Evolutionary conservation across 2,329 filamentous ascomycete genomes (phyloP), one percentile per base, ranked within the genome.

Genomic region (Venturia carpophila): DNA sequence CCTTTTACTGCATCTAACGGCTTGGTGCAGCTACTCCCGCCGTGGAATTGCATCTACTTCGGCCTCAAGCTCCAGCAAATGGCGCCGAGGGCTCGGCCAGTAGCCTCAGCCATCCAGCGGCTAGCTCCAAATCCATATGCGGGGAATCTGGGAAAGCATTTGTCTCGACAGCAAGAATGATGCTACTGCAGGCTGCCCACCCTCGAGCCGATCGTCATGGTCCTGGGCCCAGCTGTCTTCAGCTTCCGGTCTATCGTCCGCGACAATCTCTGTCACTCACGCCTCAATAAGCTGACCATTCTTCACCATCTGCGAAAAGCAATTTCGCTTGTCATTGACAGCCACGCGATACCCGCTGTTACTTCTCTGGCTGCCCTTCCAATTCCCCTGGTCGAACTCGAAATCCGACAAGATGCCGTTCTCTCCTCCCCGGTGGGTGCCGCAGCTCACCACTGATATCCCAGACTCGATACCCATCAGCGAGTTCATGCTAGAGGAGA

Each of bases 401-500:
- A 52, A 15, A 7, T 15, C 30, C 39, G 21, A 62, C 64, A 21
- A 42, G 9, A 82, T 81, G 79, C 73, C 76, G 11, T 90, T 90
- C 74, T 74, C 79, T 63, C 78, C 87, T 65, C 85, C 87, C 10
- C 74, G 82, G 70, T 88, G 84, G 82, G 81, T 84, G 30, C 84
- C 85, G 5, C 74, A 80, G 70, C 79, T 89, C 34, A 82, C 84
- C n/a, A 77, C 80, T 76, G 82, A 87, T 42, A 80, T 87, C 11
- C 90, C 90, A 19, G 90, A 94, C 74, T 85, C 85, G 39, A 82
- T 95, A 69, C 82, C 90, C 5, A 82, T 95, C 66, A 82, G 83
- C 68, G 85, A 93, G 63, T 95, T 95, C 75, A 87, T 95, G 79
- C 83, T 87, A 67, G 83, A 87, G 70, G 90, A 93, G 70, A 77